Base-by-base conservation (phyloP, 108 stramenopile species). In the Discostella stelligeroides region DNA sequence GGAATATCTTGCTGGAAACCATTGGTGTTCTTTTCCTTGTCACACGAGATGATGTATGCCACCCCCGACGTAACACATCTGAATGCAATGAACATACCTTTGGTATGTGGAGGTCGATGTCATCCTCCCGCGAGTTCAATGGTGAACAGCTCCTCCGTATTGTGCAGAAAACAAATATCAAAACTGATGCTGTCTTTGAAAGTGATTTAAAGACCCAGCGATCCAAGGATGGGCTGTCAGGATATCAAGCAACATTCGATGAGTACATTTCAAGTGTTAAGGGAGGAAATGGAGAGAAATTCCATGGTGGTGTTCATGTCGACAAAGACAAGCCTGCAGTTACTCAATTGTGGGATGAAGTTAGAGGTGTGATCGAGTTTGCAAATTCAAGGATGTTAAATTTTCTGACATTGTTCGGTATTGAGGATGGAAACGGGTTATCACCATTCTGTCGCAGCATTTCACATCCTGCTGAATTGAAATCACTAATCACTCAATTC, bases 11-110 rank as follows among this genome's bases (percentile, higher is more conserved):
- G 15, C 0, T 68, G 6, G 67, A 68, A 29, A 58, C 67, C 20
- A 10, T 68, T 42, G 67, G 38, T 8, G 4, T 58, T 4, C 15
- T 68, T 8, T 68, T 68, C 67, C 56, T 56, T 21, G 29, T 68
- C 15, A 0, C 67, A 0, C 4, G 67, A 45, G 30, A 38, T 27
- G 67, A 68, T 68, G 67, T 68, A 2, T 57, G 27, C 1, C 67
- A 68, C 12, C 55, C 67, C 7, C 38, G 55, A 13, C 20, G 67
- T 1, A 60, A 23, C 10, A 68, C 67, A 7, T 58, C 67, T 1
- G 67, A 68, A n/a, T 58, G 58, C 39, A 68, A 68, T 50, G 67
- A 68, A 15, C 67, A 68, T 56, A 68, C 67, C 12, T 68, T 39
- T 34, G 55, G 56, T 0, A 45, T 68, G 40, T 70, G 66, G 69